phyloP scores from a whole-genome alignment of 108 stramenopile genomes.

The Conticribra weissflogii region DNA sequence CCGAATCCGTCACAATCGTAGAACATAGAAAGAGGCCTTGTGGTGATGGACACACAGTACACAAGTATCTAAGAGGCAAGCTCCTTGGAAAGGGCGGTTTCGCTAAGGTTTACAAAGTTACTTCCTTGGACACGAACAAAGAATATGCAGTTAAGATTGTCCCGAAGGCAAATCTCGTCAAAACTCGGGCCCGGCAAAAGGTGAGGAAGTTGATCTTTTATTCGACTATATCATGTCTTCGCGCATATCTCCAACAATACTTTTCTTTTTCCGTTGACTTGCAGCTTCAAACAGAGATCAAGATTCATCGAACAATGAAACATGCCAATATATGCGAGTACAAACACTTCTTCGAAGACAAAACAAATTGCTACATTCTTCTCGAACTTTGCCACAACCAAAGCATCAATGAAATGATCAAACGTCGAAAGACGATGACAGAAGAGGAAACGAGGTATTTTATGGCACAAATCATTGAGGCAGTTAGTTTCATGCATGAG shows the following conservation, averaged over 20 bases:
- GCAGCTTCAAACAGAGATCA: slow-evolving; percentile 98
- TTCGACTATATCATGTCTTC: slow-evolving; percentile 2
- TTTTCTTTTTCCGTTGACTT: not conserved
- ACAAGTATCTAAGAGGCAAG: slow-evolving; percentile 81
- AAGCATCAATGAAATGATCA: slow-evolving; percentile 95
- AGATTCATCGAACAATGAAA: slow-evolving; percentile 94
- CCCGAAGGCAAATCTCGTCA: slow-evolving; percentile 90
- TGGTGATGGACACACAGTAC: slow-evolving; percentile 85
- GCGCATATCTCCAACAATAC: not conserved
- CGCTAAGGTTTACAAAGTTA: slow-evolving; percentile 91
- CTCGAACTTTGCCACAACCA: slow-evolving; percentile 98
- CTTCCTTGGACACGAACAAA: slow-evolving; percentile 80
- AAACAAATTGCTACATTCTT: slow-evolving; percentile 95
- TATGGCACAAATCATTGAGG: slow-evolving; percentile 87
- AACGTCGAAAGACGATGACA: slow-evolving; percentile 86
- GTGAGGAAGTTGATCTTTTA: slow-evolving; percentile 51
- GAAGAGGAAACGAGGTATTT: slow-evolving; percentile 87
- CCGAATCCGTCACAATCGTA: slow-evolving; percentile 63
- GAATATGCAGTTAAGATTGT: slow-evolving; percentile 93
- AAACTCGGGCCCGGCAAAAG: slow-evolving; percentile 89
- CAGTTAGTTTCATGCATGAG: slow-evolving; percentile 90
- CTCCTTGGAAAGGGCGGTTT: slow-evolving; percentile 94
- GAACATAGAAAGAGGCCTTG: slow-evolving; percentile 73
- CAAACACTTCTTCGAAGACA: slow-evolving; percentile 98
- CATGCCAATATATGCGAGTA: slow-evolving; percentile 93